Evolutionary conservation across 2,329 filamentous ascomycete species (phyloP).

Genomic region (Lecanicillium sp.): DNA sequence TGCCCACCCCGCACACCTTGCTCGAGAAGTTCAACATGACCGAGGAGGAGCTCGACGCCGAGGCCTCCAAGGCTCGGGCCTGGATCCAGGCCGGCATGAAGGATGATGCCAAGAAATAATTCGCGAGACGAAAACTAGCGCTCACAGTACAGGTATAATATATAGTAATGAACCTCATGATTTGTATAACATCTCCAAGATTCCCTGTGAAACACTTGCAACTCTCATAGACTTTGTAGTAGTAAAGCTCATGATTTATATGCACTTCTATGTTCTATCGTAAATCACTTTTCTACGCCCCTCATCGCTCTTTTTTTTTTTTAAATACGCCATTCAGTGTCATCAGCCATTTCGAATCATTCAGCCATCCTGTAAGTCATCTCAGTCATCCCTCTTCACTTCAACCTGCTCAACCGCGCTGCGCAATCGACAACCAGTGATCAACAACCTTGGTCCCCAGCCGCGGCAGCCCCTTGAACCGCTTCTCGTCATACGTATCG

Average conservation of each 20-base stretch:
- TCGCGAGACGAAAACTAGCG: neutral
- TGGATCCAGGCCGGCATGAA: slow-evolving; percentile 71
- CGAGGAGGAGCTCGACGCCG: slow-evolving; percentile 50
- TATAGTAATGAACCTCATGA: too few relatives aligned
- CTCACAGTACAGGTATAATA: neutral
- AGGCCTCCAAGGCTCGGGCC: slow-evolving; percentile 43
- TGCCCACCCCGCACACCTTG: slow-evolving; percentile 61
- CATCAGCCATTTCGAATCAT: too few relatives aligned
- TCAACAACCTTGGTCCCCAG: slow-evolving; percentile 19
- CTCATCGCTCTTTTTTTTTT: too few relatives aligned
- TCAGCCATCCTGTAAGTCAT: too few relatives aligned
- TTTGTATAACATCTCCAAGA: too few relatives aligned
- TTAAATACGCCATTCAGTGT: too few relatives aligned
- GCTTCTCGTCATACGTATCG: slow-evolving; percentile 23
- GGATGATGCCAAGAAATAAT: slow-evolving; percentile 50
- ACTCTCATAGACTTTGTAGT: too few relatives aligned
- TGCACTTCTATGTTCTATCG: too few relatives aligned
- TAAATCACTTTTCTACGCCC: neutral
- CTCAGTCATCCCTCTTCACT: neutral
- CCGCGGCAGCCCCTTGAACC: slow-evolving; percentile 22
- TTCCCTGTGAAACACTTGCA: too few relatives aligned
- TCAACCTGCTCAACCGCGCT: neutral
- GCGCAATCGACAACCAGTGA: slow-evolving; percentile 23
- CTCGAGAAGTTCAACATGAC: slow-evolving; percentile 30
- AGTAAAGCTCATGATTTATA: too few relatives aligned